phyloP scores from a whole-genome alignment of 2,329 filamentous ascomycete genomes.

The Colletotrichum brevisporum region DNA sequence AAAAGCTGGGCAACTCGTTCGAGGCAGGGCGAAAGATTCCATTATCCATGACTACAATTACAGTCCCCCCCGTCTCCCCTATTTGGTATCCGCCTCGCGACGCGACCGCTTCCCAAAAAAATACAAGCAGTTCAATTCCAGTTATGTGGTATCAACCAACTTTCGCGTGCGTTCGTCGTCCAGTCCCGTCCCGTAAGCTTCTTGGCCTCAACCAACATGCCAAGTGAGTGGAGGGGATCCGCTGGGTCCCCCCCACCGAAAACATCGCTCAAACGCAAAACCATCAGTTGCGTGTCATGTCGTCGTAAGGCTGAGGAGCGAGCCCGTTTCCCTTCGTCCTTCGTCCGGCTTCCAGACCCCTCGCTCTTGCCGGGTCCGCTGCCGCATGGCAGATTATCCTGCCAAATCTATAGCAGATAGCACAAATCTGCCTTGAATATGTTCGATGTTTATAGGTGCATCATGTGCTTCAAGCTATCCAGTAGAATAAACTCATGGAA shows the following conservation, averaged over 20 bases:
- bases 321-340: conserved; percentile 17
- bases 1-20: background rate
- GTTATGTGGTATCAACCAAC: conserved; percentile 40
- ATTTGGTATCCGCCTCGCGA: conserved; percentile 28
- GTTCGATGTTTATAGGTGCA: conserved; percentile 37
- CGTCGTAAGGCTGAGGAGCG: conserved; percentile 40
- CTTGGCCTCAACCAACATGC: conserved; percentile 19
- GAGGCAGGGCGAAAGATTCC: conserved; percentile 23
- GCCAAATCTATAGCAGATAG: conserved; percentile 29
- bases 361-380: conserved; percentile 9
- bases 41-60: conserved; percentile 40
- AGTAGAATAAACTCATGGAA: conserved; percentile 29
- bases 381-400: conserved; percentile 26
- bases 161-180: conserved; percentile 16
- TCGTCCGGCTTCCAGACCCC: background rate
- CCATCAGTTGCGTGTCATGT: conserved; percentile 40
- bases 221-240: conserved; percentile 17
- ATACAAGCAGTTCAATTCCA: conserved; percentile 26
- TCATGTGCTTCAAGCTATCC: conserved; percentile 36
- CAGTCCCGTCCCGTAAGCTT: conserved; percentile 3
- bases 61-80: conserved; percentile 21
- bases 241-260: conserved; percentile 8
- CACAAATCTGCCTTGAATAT: conserved; percentile 36
- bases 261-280: conserved; percentile 41
- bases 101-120: conserved; percentile 21